These are phyloP conservation scores for Fragilaria crotonensis DNA, from an alignment of 108 stramenopile species.

Conservation along the genomic window DNA sequence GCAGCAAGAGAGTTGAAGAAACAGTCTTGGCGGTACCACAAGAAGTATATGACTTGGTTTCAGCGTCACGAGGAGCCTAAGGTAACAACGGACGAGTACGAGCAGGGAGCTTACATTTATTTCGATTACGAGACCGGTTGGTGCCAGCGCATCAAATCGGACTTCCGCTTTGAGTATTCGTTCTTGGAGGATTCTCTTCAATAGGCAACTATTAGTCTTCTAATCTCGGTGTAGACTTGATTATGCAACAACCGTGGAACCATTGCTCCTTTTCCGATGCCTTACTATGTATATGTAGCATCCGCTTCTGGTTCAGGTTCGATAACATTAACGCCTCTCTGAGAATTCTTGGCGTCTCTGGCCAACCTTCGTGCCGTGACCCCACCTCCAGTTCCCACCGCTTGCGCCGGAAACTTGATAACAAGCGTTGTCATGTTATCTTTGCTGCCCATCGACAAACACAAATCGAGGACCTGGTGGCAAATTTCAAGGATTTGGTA, in stretches of 20 bases:
- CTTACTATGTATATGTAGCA: no score
- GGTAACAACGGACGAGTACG: constrained; percentile 96
- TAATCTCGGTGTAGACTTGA: no score
- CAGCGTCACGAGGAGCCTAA: constrained; percentile 95
- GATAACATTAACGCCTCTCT: no score
- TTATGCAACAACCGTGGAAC: no score
- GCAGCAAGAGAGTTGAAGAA: constrained; percentile 97
- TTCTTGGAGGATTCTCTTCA: constrained; percentile 93
- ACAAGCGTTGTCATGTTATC: constrained; percentile 84
- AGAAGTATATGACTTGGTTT: constrained; percentile 99
- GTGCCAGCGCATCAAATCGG: constrained; percentile 95
- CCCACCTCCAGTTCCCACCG: constrained; percentile 39
- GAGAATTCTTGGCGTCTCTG: not conserved
- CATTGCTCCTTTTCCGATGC: no score
- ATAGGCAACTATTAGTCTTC: constrained; percentile 14
- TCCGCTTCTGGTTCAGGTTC: no score
- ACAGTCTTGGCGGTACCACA: constrained; percentile 98
- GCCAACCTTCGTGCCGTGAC: constrained; percentile 23
- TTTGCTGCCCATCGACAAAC: constrained; percentile 67
- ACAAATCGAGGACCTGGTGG: constrained; percentile 52
- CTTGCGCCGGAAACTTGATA: constrained; percentile 50
- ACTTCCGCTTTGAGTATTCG: constrained; percentile 96
- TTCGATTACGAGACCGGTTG: constrained; percentile 99
- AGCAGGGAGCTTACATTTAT: constrained; percentile 99
- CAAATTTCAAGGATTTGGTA: not conserved